Base-by-base conservation (phyloP, 2,329 filamentous ascomycete genomes). In the Diplodia scrobiculata region DNA sequence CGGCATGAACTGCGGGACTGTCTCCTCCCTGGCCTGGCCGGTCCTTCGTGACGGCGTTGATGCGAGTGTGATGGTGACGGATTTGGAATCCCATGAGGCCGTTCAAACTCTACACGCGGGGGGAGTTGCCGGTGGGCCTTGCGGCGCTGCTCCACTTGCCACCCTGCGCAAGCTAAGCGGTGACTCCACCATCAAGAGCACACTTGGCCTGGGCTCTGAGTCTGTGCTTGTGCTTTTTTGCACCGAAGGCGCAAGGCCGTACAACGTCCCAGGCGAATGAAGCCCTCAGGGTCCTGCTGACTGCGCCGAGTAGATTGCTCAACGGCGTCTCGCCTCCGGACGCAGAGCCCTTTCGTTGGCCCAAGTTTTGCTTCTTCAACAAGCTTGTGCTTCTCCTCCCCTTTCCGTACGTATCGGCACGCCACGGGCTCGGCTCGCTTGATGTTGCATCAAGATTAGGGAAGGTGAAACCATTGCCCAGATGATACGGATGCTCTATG, bases 1-100 rank as follows among this genome's bases (percentile, higher is more conserved):
- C 47, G 90, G 89, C 0, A 84, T 92, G 79, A 87, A 90, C 69
- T 92, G 89, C 68, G 89, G 89, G 0, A 90, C 87, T 0, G 81
- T 90, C 0, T 91, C 89, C 0, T 79, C 79, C 0, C 86, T 83
- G 0, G 87, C 89, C 0, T 93, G 89, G 87, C 81, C 85, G 0
- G 72, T 86, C 0, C 73, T 93, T 3, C 75, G 79, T 7, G 72
- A 78, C 0, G 84, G 87, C 0, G 81, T 91, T 0, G 86, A 90
- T 76, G 84, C 83, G 0, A 84, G 83, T 63, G 75, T 88, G 0
- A 84, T 83, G 0, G 82, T 92, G 0, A 85, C 83, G 0, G 89
- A 91, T 69, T 73, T 75, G 13, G 87, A 92, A 67, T 81, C 85
- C 0, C 89, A 92, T 69, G 66, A 78, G 0, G 86, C 87, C 0